Base-by-base conservation (phyloP, 257 asterid species). In the Solanum ossicruentum region DNA sequence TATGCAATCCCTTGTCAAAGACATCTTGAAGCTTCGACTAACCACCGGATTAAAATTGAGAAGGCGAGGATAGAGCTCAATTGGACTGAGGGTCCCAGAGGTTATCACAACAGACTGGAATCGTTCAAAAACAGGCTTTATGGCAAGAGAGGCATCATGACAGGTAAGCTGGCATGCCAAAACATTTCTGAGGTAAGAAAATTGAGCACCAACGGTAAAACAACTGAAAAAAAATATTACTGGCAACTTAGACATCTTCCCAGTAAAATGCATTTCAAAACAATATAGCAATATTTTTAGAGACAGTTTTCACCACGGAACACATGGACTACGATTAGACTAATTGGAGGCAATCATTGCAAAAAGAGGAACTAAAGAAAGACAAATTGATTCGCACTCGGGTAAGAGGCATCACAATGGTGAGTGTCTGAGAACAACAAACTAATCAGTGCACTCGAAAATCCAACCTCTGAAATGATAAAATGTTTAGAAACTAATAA, bases 91-190 rank as follows among this genome's bases (percentile, higher is more conserved):
- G 84, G 98, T 97, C 77, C 99, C 99, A 81, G 99, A 97, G 54
- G 99, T 97, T 82, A 97, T 97, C 83, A 97, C 94, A 86, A 97
- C 99, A 26, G 98, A 97, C 69, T 97, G 98, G 86, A 97, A 95
- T 83, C 99, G 93, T 85, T 97, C 98, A 87, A 97, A 97, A 81
- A 97, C 99, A 7, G 99, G 99, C 93, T 92, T 97, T 88, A 97
- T 93, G 85, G 99, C 99, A 88, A 97, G 97, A 84, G 99, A 97
- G 84, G 99, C 98, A 90, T 97, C 99, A 84, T 97, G 98, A 87
- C 99, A 96, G 88, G 98, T 93, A 83, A 96, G 95, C 99, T 96
- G 97, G 73, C 88, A 85, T 71, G 28, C 83, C 84, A 88, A 81
- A 77, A 49, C 52, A 77, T 51, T 52, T 69, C 56, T 28, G 52